Base-by-base conservation (phyloP, 257 asterid species). In the Scutellaria minor region DNA sequence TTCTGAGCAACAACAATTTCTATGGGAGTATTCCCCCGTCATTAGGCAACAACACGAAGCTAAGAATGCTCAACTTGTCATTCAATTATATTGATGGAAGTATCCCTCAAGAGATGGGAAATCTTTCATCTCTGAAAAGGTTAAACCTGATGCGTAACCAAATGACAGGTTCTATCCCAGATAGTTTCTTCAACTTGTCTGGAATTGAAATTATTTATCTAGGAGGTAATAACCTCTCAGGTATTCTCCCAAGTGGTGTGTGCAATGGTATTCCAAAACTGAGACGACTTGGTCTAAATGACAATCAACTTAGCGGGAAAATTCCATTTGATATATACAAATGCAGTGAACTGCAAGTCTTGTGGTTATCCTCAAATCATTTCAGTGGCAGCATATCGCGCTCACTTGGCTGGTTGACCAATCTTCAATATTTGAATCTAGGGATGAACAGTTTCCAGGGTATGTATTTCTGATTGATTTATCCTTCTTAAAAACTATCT, bases 21-120 rank as follows among this genome's bases (percentile, higher is more conserved):
- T 50, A 86, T 31, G 88, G 91, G 31, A 53, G 14, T 9, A 79
- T 85, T 54, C 89, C 91, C 0, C 50, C 41, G 15, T 74, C 85
- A 24, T 15, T 84, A 57, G 75, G 79, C 66, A 78, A 82, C 67
- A 71, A 64, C 71, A 70, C 90, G 37, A 79, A 39, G 81, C 70
- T 88, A 18, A 55, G 76, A 71, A 63, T 50, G 5, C 55, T 86
- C 13, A 24, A 70, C 50, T 2, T 84, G 78, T 50, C 13, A 7
- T 22, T 72, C 65, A 87, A 87, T 63, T 54, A 6, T 66, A 53
- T 87, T 5, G 76, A 59, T 40, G 94, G 89, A 24, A 67, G 13
- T 15, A 73, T 83, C 45, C 87, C 87, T 2, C 58, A 18, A 61
- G 80, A 77, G 71, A 73, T 83, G 46, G 69, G 62, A 1, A 83